A percentile compares a stretch with the other conserved stretches of the same genome.
Evolutionary conservation across 139 green algal genomes (phyloP).

Genomic region (Chara braunii): DNA sequence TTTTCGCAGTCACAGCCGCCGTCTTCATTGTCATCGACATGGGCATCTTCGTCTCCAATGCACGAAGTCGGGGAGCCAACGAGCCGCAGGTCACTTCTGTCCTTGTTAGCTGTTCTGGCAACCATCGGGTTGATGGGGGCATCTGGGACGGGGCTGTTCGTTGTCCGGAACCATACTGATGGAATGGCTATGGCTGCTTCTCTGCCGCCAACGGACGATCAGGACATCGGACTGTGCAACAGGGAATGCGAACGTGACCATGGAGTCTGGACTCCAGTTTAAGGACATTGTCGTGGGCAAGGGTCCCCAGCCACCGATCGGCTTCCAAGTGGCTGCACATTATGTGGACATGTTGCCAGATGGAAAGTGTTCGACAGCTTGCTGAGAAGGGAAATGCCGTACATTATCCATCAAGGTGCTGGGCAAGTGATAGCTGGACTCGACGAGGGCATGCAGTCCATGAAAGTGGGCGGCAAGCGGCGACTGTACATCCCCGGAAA

Average conservation of each 20-base stretch:
- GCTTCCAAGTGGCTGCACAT: conserved; percentile 65
- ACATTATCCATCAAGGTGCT: conserved; percentile 72
- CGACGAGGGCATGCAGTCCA: conserved; percentile 81
- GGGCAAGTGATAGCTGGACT: conserved; percentile 67
- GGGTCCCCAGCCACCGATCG: conserved; percentile 51
- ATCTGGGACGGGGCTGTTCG: too few relatives aligned
- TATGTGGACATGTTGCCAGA: conserved; percentile 78
- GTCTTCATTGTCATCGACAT: too few relatives aligned
- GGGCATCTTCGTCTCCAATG: too few relatives aligned
- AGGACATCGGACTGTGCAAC: conserved; percentile 54
- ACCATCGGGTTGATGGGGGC: too few relatives aligned
- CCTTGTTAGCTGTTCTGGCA: too few relatives aligned
- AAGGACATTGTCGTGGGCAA: conserved; percentile 70
- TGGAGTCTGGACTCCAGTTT: conserved; percentile 77
- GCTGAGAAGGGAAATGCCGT: conserved; percentile 71
- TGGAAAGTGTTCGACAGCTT: conserved; percentile 49
- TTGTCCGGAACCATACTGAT: too few relatives aligned
- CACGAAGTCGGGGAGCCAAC: too few relatives aligned
- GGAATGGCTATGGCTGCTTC: not conserved
- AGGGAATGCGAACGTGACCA: conserved; percentile 56
- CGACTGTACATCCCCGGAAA: conserved; percentile 88
- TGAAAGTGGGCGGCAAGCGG: conserved; percentile 74
- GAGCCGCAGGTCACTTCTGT: too few relatives aligned
- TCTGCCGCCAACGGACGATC: conserved; percentile 18
- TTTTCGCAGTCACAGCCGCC: too few relatives aligned